Evolutionary conservation across 2,329 filamentous ascomycete species (phyloP).

Genomic region (Paraconiothyrium brasiliense): DNA sequence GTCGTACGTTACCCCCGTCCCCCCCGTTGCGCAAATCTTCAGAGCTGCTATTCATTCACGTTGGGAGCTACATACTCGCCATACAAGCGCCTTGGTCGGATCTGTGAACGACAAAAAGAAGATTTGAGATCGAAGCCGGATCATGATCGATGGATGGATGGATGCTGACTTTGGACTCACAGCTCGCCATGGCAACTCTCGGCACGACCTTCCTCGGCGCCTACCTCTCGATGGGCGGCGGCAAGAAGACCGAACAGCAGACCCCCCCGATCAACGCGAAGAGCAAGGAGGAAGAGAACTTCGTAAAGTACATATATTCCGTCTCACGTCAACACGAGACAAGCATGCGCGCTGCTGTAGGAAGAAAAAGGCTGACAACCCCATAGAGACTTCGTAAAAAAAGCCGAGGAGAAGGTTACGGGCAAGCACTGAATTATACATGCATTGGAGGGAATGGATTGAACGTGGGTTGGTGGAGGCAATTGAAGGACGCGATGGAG

Average conservation of each 20-base stretch:
- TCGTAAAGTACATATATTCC: conserved; percentile 67
- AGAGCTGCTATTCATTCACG: background rate
- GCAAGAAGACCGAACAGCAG: conserved; percentile 51
- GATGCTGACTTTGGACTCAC: conserved; percentile 19
- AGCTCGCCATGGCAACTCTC: conserved; percentile 69
- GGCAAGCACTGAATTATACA: conserved; percentile 21
- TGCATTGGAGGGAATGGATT: background rate
- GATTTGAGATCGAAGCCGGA: conserved; percentile 7
- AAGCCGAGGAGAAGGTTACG: conserved; percentile 41
- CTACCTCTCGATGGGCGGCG: conserved; percentile 46
- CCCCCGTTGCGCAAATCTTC: conserved; percentile 15
- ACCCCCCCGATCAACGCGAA: conserved; percentile 69
- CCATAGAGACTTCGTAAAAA: conserved; percentile 50
- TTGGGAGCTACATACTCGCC: background rate
- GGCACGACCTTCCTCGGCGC: conserved; percentile 47
- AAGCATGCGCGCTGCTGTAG: background rate
- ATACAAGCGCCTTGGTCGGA: background rate
- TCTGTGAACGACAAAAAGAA: background rate
- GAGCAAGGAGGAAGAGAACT: conserved; percentile 74
- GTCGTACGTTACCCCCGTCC: conserved; percentile 53
- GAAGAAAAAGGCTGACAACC: conserved; percentile 19
- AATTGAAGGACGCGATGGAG: background rate
- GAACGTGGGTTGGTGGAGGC: background rate
- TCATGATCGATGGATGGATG: conserved; percentile 18
- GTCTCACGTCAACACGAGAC: background rate